phyloP scores from a whole-genome alignment of 345 rosid genomes.

The Boechera retrofracta region DNA sequence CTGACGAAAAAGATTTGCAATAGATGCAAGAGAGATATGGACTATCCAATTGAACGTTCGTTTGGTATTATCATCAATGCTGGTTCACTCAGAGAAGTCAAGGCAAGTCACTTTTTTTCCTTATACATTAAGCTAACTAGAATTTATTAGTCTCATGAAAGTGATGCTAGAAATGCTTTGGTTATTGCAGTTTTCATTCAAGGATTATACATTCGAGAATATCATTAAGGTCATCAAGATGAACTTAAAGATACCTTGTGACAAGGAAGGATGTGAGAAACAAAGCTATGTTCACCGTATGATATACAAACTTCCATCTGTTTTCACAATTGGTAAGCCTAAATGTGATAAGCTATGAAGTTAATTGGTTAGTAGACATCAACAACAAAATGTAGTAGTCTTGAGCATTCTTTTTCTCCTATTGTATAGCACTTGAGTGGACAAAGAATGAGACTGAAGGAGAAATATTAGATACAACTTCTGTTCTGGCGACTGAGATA shows the following conservation, averaged over 20 bases:
- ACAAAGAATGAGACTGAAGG: slow-evolving; percentile 20
- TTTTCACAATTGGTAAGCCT: slow-evolving; percentile 32
- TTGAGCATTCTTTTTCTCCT: neutral
- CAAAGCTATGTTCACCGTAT: slow-evolving; percentile 1
- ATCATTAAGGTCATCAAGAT: slow-evolving; percentile 26
- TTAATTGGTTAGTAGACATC: neutral
- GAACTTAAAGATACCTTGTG: slow-evolving; percentile 13
- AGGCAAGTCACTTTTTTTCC: slow-evolving; percentile 12
- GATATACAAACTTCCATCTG: slow-evolving; percentile 21
- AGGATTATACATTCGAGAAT: slow-evolving; percentile 21
- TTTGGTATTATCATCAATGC: slow-evolving; percentile 8
- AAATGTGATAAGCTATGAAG: neutral
- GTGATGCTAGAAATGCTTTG: slow-evolving; percentile 13
- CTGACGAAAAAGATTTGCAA: neutral
- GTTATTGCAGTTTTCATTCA: slow-evolving; percentile 3
- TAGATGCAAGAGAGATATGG: slow-evolving; percentile 4
- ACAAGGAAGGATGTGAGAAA: slow-evolving; percentile 31
- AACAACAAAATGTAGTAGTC: neutral
- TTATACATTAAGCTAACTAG: neutral
- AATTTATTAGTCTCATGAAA: neutral
- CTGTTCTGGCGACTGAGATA: slow-evolving; percentile 23
- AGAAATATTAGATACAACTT: slow-evolving; percentile 5
- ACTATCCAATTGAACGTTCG: slow-evolving; percentile 2
- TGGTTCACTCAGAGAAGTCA: slow-evolving; percentile 29
- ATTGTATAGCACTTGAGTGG: slow-evolving; percentile 32